These are phyloP conservation scores for Phalaenopsis hybrid DNA, from an alignment of 116 monocot genomes.

Conservation along the genomic window DNA sequence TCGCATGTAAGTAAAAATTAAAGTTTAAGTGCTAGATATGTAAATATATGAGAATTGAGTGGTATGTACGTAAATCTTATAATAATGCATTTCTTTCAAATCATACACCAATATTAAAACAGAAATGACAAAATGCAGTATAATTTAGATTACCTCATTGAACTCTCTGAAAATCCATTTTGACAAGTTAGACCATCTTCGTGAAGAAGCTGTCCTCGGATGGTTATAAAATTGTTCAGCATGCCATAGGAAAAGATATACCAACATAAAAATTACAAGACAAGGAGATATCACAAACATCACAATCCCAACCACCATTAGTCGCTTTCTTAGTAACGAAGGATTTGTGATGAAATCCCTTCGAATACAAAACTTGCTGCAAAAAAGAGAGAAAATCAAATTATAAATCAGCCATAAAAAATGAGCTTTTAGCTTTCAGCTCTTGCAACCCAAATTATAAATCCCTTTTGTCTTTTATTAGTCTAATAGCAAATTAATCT, in stretches of 20 bases:
- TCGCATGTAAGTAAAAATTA: too few species aligned
- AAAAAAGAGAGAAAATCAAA: constrained; percentile 6
- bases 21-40: too few species aligned
- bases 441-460: too few species aligned
- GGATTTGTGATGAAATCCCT: constrained; percentile 77
- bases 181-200: constrained; percentile 96
- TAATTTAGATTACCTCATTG: constrained; percentile 65
- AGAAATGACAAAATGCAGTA: not conserved
- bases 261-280: constrained; percentile 85
- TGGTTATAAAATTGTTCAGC: constrained; percentile 97
- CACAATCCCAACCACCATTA: constrained; percentile 56
- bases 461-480: too few species aligned
- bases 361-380: constrained; percentile 85
- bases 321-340: constrained; percentile 59
- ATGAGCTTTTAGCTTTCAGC: not conserved
- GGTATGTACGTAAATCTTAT: too few species aligned
- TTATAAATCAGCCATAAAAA: not conserved
- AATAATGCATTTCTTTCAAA: not conserved
- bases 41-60: too few species aligned
- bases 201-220: constrained; percentile 83
- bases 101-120: not conserved
- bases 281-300: constrained; percentile 88
- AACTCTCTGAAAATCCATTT: constrained; percentile 96
- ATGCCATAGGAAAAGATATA: constrained; percentile 83
- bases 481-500: too few species aligned